Conservation (phyloP, 768 basidiomycete species). For the Leccinum boreale region DNA sequence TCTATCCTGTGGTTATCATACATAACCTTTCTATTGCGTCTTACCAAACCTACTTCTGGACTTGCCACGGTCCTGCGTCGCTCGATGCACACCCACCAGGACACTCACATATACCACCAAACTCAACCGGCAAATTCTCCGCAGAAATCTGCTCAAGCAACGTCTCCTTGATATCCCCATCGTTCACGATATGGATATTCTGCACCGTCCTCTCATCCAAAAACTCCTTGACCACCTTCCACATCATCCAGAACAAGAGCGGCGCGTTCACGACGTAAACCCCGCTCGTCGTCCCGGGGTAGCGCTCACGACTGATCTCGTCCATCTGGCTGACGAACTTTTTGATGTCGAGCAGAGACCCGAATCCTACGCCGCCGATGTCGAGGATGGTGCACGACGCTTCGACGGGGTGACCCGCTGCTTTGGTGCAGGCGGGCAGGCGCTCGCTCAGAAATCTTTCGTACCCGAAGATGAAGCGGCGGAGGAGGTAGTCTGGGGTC, state of each 20-base stretch:
- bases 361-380: conserved; percentile 64
- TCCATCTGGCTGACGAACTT: conserved; percentile 80
- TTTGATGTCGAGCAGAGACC: conserved; percentile 87
- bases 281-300: conserved; percentile 94
- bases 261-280: conserved; percentile 99
- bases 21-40: too few relatives aligned
- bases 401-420: conserved; percentile 84
- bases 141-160: conserved; percentile 77
- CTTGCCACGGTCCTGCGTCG: conserved; percentile 85
- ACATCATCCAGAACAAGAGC: conserved; percentile 86
- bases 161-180: conserved; percentile 58
- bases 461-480: conserved; percentile 90
- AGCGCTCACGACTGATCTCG: conserved; percentile 83
- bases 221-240: conserved; percentile 88
- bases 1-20: too few relatives aligned
- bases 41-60: too few relatives aligned
- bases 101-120: conserved; percentile 83
- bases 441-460: conserved; percentile 82
- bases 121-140: conserved; percentile 80
- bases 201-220: conserved; percentile 91
- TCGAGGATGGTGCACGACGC: conserved; percentile 98
- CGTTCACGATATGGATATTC: conserved; percentile 87
- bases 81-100: conserved; percentile 78
- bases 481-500: conserved; percentile 81
- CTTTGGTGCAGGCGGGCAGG: conserved; percentile 71